A percentile compares a stretch with the other conserved stretches of the same genome.
phyloP scores from a whole-genome alignment of 2,329 filamentous ascomycete species.

The Bipolaris zeicola region DNA sequence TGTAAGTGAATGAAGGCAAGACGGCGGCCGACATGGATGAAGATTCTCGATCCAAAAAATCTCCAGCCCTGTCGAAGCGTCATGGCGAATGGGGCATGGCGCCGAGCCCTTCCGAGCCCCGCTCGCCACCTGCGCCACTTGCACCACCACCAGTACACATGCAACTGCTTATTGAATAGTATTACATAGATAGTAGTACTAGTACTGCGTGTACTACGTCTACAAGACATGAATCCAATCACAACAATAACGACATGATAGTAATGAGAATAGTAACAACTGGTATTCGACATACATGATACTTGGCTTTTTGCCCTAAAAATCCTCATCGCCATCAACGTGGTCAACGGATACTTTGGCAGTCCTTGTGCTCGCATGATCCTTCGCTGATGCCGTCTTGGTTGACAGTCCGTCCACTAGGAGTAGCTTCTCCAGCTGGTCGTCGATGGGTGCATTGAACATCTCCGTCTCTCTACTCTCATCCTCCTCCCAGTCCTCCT shows the following conservation, averaged over 20 bases:
- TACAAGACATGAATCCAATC: no score
- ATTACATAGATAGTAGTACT: no score
- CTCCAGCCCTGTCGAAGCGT: conserved; percentile 6
- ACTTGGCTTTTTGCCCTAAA: no score
- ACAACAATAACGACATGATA: no score
- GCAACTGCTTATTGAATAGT: no score
- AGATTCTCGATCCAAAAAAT: conserved; percentile 8
- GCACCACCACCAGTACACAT: not conserved
- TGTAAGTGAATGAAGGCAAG: not conserved
- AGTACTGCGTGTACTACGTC: no score
- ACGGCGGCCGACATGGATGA: not conserved
- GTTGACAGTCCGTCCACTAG: not conserved
- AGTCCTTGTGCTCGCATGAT: not conserved
- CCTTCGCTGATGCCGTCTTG: not conserved
- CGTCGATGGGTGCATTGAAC: conserved; percentile 12
- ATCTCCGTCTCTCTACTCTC: conserved; percentile 8
- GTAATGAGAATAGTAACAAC: no score
- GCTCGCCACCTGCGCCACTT: conserved; percentile 1
- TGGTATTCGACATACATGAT: no score
- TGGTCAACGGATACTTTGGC: not conserved
- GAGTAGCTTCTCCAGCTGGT: conserved; percentile 1
- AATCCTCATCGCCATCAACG: not conserved
- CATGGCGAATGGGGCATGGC: conserved; percentile 11
- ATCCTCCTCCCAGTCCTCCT: conserved; percentile 40
- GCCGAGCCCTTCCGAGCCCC: not conserved